phyloP scores from a whole-genome alignment of 2,329 filamentous ascomycete species.

The Phialophora verrucosa region DNA sequence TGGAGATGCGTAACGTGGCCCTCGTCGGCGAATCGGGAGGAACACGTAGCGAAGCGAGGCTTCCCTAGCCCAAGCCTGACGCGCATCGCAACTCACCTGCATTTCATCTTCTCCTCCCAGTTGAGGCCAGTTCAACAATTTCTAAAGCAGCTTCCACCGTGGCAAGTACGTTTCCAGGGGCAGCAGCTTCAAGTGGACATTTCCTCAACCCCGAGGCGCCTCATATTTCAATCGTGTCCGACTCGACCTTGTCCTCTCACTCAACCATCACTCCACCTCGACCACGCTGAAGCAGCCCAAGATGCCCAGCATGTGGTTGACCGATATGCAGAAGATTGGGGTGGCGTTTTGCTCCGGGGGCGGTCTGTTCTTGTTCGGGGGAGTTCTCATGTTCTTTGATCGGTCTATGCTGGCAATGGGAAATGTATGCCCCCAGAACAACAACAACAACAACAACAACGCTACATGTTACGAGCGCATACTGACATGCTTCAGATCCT shows the following conservation, averaged over 20 bases:
- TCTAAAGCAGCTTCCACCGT: slow-evolving; percentile 5
- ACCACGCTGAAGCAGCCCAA: slow-evolving; percentile 42
- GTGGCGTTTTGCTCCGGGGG: slow-evolving; percentile 97
- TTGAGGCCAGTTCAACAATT: slow-evolving; percentile 34
- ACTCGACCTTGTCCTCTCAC: background rate
- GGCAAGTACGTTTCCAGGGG: background rate
- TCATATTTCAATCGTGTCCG: background rate
- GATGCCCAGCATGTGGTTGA: slow-evolving; percentile 94
- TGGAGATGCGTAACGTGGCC: slow-evolving; percentile 2
- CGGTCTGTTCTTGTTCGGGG: slow-evolving; percentile 91
- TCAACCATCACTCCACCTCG: background rate
- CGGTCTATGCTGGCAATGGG: slow-evolving; percentile 81
- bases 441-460: slow-evolving; percentile 11
- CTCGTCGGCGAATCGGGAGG: slow-evolving; percentile 14
- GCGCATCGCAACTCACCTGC: slow-evolving; percentile 17
- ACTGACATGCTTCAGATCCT: slow-evolving; percentile 70
- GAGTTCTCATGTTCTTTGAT: slow-evolving; percentile 88
- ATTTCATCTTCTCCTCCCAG: slow-evolving; percentile 5
- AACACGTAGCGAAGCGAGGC: slow-evolving; percentile 14
- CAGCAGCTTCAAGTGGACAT: background rate
- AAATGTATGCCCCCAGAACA: slow-evolving; percentile 65
- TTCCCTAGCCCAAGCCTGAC: slow-evolving; percentile 4
- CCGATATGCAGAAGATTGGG: slow-evolving; percentile 94
- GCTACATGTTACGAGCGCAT: slow-evolving; percentile 24
- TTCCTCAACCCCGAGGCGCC: background rate